A percentile compares a stretch with the other conserved stretches of the same genome.
These are phyloP conservation scores for Chimonanthus salicifolius DNA, from an alignment of 164 flowering plant genomes.

Conservation along the genomic window DNA sequence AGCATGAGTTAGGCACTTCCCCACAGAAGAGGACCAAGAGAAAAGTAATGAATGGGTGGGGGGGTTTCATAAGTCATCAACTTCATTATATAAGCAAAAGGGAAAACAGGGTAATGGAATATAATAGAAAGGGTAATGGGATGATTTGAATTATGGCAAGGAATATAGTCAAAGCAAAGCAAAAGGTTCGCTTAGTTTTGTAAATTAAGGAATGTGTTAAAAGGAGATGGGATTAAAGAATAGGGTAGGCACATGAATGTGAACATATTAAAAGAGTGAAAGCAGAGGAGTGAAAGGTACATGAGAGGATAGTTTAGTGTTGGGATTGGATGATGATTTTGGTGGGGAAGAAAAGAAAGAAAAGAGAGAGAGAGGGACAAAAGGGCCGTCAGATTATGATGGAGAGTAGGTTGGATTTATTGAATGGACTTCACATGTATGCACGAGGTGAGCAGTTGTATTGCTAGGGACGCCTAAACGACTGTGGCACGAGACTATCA, in stretches of 20 bases:
- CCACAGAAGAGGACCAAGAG: not conserved
- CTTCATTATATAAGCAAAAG: not conserved
- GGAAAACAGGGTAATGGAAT: not conserved
- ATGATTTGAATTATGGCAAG: not conserved
- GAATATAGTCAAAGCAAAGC: conserved; percentile 13
- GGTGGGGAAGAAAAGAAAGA: not conserved
- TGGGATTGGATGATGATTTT: conserved; percentile 24
- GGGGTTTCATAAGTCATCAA: not conserved
- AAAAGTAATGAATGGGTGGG: not conserved
- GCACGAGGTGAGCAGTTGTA: conserved; percentile 51
- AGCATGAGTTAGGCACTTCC: not conserved
- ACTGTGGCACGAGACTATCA: conserved; percentile 41
- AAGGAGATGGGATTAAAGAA: conserved; percentile 1
- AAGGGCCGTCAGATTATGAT: conserved; percentile 31
- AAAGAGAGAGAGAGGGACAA: conserved; percentile 17
- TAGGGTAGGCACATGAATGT: conserved; percentile 18
- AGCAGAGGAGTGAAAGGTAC: conserved; percentile 30
- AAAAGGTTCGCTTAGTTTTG: not conserved
- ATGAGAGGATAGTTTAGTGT: conserved; percentile 27
- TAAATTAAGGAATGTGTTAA: not conserved
- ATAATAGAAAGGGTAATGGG: not conserved
- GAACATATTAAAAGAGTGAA: conserved; percentile 7
- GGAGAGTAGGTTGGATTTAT: conserved; percentile 38
- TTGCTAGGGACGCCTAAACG: conserved; percentile 20
- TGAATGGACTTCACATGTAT: conserved; percentile 50